Evolutionary conservation across 2,329 filamentous ascomycete species (phyloP).

Genomic region (Dryadomyces quercivorus): DNA sequence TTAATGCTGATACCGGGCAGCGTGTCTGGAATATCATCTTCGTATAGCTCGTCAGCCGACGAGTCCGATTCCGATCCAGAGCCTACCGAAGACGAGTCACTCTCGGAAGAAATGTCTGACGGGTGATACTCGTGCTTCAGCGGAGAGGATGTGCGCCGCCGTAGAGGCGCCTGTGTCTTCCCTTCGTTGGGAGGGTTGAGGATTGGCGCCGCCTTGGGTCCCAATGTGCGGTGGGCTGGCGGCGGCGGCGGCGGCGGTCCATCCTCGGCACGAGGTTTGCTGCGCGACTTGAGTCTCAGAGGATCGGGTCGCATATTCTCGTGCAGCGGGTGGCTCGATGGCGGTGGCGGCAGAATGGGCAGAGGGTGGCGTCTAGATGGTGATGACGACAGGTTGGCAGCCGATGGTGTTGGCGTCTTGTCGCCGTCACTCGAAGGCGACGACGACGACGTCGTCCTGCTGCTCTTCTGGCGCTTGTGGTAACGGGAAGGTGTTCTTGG

Average conservation of each 20-base stretch:
- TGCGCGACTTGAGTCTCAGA: conserved; percentile 17
- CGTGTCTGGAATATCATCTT: conserved; percentile 46
- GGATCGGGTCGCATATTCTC: conserved; percentile 28
- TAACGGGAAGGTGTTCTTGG: conserved; percentile 17
- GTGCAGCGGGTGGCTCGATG: conserved; percentile 18
- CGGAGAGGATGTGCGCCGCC: conserved; percentile 76
- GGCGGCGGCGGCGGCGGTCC: conserved; percentile 31
- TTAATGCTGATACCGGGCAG: conserved; percentile 46
- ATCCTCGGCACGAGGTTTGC: neutral
- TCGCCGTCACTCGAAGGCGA: neutral
- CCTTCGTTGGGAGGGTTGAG: conserved; percentile 39
- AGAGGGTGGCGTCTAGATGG: neutral
- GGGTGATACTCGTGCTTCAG: conserved; percentile 95
- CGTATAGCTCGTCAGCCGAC: conserved; percentile 45
- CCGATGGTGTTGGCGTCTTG: neutral
- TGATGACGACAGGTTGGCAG: neutral
- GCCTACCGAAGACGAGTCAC: conserved; percentile 46
- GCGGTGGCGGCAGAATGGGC: conserved; percentile 7
- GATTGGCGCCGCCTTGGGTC: conserved; percentile 24
- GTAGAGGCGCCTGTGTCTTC: conserved; percentile 30
- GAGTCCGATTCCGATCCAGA: conserved; percentile 41
- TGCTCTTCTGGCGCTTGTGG: conserved; percentile 15
- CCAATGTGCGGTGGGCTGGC: conserved; percentile 37
- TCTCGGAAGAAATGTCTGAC: conserved; percentile 53
- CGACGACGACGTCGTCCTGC: neutral